These are phyloP conservation scores for Tetrahymena thermophila DNA, from an alignment of 73 alveolate genomes.

Conservation along the genomic window DNA sequence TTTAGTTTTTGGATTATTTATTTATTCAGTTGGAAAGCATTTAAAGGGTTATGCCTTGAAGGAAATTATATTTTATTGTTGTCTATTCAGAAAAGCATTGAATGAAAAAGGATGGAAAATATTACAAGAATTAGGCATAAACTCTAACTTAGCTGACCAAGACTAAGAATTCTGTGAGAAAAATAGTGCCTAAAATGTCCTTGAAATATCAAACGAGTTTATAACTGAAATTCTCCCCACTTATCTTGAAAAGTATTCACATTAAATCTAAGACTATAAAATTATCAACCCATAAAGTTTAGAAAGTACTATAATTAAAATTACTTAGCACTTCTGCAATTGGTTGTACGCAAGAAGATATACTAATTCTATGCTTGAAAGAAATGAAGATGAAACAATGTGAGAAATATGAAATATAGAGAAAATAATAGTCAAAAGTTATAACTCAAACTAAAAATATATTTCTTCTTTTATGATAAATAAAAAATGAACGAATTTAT, in stretches of 20 bases:
- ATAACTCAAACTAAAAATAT: too few species aligned
- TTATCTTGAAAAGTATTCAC: not conserved
- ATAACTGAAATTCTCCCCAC: not conserved
- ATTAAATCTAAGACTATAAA: not conserved
- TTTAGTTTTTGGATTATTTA: not conserved
- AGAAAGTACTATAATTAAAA: conserved; percentile 9
- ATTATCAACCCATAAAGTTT: not conserved
- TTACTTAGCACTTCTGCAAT: conserved; percentile 16
- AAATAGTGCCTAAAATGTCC: not conserved
- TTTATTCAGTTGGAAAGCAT: not conserved
- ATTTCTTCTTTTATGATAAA: too few species aligned
- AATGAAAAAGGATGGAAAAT: not conserved
- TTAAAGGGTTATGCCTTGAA: not conserved
- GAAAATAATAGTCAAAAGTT: too few species aligned
- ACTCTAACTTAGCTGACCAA: not conserved
- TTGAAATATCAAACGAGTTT: not conserved
- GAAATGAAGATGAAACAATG: not conserved
- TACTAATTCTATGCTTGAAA: not conserved
- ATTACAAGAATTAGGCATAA: not conserved
- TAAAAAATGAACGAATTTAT: not conserved
- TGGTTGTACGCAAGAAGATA: conserved; percentile 31
- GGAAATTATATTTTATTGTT: not conserved
- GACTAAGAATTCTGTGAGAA: not conserved
- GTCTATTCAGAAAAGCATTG: not conserved
- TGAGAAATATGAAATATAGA: not conserved